Conservation (phyloP, 768 basidiomycete genomes). For the Chalciporus pseudorubinellus region DNA sequence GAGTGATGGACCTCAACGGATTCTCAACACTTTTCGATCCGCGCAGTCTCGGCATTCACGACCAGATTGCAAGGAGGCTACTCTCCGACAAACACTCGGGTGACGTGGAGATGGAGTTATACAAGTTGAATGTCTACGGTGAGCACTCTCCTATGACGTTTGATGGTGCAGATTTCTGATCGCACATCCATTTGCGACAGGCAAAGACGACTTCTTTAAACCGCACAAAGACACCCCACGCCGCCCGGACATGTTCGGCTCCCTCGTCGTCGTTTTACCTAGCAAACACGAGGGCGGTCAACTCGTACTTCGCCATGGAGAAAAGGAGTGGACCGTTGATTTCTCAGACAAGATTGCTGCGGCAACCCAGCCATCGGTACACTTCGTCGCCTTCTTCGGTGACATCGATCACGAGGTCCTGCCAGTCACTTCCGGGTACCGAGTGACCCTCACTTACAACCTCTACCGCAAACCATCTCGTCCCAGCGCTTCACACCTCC, state of each 20-base stretch:
- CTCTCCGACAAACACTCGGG: conserved; percentile 18
- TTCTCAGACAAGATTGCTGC: conserved; percentile 20
- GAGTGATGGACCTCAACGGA: conserved; percentile 37
- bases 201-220: conserved; percentile 41
- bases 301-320: conserved; percentile 35
- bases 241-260: conserved; percentile 44
- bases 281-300: conserved; percentile 44
- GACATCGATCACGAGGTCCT: conserved; percentile 39
- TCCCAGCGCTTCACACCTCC: not conserved
- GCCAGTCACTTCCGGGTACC: conserved; percentile 37
- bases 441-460: conserved; percentile 44
- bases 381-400: conserved; percentile 40
- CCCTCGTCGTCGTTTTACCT: conserved; percentile 48
- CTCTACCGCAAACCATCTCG: conserved; percentile 23
- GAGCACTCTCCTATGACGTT: conserved; percentile 17
- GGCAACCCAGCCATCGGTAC: conserved; percentile 12
- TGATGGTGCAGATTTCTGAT: too few species aligned
- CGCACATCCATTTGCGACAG: too few species aligned
- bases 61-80: conserved; percentile 27
- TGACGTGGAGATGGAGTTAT: conserved; percentile 33
- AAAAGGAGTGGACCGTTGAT: conserved; percentile 37
- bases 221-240: conserved; percentile 49
- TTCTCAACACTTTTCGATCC: conserved; percentile 37
- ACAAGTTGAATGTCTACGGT: conserved; percentile 50
- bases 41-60: conserved; percentile 17